Conservation (phyloP, 1,139 yeast genomes). For the Protomyces arabidopsidicola region DNA sequence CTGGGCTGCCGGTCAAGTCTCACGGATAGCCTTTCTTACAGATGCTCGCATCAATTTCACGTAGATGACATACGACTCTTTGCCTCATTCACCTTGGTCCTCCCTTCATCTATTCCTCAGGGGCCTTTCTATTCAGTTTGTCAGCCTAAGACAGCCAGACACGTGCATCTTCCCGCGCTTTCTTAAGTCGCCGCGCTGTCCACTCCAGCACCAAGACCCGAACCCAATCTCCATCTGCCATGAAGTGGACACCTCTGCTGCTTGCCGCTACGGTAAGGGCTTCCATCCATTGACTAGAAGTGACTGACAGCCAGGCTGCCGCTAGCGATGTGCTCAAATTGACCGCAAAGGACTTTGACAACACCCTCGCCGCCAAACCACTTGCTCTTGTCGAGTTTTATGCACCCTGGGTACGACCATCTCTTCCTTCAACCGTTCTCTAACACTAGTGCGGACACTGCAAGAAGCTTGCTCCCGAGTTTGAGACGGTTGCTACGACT, state of each 20-base stretch:
- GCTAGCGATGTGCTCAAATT: constrained; percentile 86
- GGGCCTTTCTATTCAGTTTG: too few species aligned
- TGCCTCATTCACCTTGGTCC: too few species aligned
- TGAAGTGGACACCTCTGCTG: not conserved
- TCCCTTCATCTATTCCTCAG: too few species aligned
- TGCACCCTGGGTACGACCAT: constrained; percentile 79
- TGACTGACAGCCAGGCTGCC: constrained; percentile 44
- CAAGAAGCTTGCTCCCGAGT: constrained; percentile 89
- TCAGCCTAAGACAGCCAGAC: not conserved
- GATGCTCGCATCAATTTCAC: not conserved
- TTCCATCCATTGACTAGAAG: too few species aligned
- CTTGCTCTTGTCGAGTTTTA: constrained; percentile 89
- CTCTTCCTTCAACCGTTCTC: constrained; percentile 30
- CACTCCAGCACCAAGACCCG: not conserved
- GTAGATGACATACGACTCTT: not conserved
- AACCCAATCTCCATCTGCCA: not conserved
- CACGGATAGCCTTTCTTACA: not conserved
- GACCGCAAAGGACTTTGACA: constrained; percentile 49
- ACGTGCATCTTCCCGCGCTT: not conserved
- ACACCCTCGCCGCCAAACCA: constrained; percentile 65
- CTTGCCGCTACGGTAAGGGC: not conserved
- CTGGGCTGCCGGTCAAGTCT: not conserved
- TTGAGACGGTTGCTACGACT: constrained; percentile 72
- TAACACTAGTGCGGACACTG: constrained; percentile 62
- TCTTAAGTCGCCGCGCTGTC: not conserved